Evolutionary conservation across 73 alveolate genomes (phyloP), one percentile per base, ranked within the genome.

Genomic region (Paramecium octaurelia): DNA sequence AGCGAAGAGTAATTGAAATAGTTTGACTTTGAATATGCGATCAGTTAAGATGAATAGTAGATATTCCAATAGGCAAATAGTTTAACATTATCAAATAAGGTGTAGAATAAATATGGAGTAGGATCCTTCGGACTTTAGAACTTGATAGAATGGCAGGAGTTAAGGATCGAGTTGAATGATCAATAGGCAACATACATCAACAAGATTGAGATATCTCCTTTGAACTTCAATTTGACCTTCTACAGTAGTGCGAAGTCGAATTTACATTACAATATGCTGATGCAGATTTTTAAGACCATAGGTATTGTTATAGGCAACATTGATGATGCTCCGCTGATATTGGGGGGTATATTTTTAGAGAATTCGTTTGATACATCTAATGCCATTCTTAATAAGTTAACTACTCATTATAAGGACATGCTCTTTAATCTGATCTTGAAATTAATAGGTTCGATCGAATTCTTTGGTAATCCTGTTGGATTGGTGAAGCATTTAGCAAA

Each of bases 401-500:
- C 86, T 50, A 92, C 90, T 84, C 97, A 96, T 48, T 97, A 97
- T 54, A 92, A 92, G 48, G 95, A 93, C 24, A 85, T 93, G 84
- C 71, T 97, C 11, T 64, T 87, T 44, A 64, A 93, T 84, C 64
- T 96, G 38, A 59, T 95, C 9, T 27, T 96, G 3, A 83, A 92
- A 58, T 36, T 97, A 21, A 23, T 97, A 5, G 99, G 98, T 5
- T 95, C 98, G 1, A 92, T 95, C 7, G 98, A 97, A 48, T 83
- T 98, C 4, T 86, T 98, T 24, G 99, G 99, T 18, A 97, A 96
- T 76, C 99, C 99, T 8, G 95, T 97, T 57, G 96, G 97, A 77
- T 92, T 98, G 29, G 95, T 96, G 9, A 97, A 97, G 73, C 94
- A 97, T 6, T 58, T 98, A 29, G 99, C 99, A 8, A 97, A 99